Conservation (phyloP, 108 stramenopile genomes). For the Cyclotella cryptica region DNA sequence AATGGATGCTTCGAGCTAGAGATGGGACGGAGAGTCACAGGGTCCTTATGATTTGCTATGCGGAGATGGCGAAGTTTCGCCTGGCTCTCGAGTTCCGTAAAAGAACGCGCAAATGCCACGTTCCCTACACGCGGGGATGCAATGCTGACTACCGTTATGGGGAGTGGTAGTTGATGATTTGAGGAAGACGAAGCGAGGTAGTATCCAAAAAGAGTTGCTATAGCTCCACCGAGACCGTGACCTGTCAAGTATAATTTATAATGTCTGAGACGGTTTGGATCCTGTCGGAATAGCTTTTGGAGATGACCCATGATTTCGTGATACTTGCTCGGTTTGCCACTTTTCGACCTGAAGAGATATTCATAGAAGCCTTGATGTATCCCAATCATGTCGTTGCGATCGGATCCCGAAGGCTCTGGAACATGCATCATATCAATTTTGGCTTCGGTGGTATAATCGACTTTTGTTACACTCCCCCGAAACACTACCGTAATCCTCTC, state of each 20-base stretch:
- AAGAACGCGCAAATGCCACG: constrained; percentile 63
- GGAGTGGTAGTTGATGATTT: constrained; percentile 25
- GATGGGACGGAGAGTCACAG: constrained; percentile 72
- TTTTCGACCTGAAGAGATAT: constrained; percentile 60
- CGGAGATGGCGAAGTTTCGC: constrained; percentile 72
- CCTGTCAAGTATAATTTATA: constrained; percentile 71
- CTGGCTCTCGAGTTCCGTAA: constrained; percentile 68
- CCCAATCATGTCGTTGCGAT: constrained; percentile 26
- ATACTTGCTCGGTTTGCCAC: constrained; percentile 55
- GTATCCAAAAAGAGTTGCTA: constrained; percentile 77
- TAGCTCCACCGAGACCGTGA: constrained; percentile 80
- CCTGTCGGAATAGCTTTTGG: constrained; percentile 48
- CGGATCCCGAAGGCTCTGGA: constrained; percentile 49
- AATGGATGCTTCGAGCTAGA: constrained; percentile 54
- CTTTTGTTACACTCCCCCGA: constrained; percentile 68
- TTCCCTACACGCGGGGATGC: constrained; percentile 75
- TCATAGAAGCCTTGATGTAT: constrained; percentile 76
- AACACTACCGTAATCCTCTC: constrained; percentile 68
- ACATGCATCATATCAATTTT: constrained; percentile 50
- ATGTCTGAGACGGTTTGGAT: constrained; percentile 40
- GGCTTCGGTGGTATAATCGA: constrained; percentile 72
- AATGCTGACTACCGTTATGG: constrained; percentile 63
- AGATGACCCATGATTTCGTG: constrained; percentile 58
- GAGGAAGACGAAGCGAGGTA: constrained; percentile 52
- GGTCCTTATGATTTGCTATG: constrained; percentile 73